Percentiles rank a stretch among this genome's conserved stretches.
These are phyloP conservation scores for Thamnidium elegans DNA, from an alignment of 192 early-diverging fungal species.

Conservation along the genomic window DNA sequence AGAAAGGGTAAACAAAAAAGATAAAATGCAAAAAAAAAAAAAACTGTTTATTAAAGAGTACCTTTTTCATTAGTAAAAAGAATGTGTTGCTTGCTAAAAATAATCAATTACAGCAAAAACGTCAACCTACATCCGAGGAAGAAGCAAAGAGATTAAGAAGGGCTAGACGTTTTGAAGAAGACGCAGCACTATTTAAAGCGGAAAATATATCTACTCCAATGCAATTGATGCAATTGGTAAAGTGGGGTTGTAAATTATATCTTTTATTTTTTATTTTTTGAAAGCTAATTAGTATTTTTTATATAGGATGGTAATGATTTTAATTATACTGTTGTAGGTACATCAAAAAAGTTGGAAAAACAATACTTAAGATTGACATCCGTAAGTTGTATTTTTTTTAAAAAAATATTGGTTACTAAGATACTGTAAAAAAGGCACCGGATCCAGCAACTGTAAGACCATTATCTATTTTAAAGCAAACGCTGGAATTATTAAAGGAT, in stretches of 20 bases:
- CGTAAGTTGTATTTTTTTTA: slow-evolving; percentile 39
- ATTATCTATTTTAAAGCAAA: slow-evolving; percentile 67
- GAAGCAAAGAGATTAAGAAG: slow-evolving; percentile 39
- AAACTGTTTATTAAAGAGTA: neutral
- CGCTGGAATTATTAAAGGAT: slow-evolving; percentile 74
- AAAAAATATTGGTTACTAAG: neutral
- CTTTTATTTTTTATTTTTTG: too few relatives aligned
- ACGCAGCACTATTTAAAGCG: slow-evolving; percentile 11
- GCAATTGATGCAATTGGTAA: neutral
- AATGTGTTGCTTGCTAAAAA: slow-evolving; percentile 4
- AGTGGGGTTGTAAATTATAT: neutral
- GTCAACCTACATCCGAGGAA: slow-evolving; percentile 20
- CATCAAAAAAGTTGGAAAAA: slow-evolving; percentile 83
- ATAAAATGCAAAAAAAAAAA: slow-evolving; percentile 5
- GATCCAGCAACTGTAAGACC: slow-evolving; percentile 93
- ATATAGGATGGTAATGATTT: slow-evolving; percentile 70
- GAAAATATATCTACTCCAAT: neutral
- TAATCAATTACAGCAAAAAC: slow-evolving; percentile 3
- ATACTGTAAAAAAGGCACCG: slow-evolving; percentile 56
- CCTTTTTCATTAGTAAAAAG: neutral
- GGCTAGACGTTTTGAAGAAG: slow-evolving; percentile 35
- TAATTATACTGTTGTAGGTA: slow-evolving; percentile 88
- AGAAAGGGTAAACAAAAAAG: slow-evolving; percentile 9
- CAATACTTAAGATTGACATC: slow-evolving; percentile 87
- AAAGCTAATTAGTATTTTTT: slow-evolving; percentile 2